These are phyloP conservation scores for Phialophora chinensis DNA, from an alignment of 2,329 filamentous ascomycete genomes.

Conservation along the genomic window DNA sequence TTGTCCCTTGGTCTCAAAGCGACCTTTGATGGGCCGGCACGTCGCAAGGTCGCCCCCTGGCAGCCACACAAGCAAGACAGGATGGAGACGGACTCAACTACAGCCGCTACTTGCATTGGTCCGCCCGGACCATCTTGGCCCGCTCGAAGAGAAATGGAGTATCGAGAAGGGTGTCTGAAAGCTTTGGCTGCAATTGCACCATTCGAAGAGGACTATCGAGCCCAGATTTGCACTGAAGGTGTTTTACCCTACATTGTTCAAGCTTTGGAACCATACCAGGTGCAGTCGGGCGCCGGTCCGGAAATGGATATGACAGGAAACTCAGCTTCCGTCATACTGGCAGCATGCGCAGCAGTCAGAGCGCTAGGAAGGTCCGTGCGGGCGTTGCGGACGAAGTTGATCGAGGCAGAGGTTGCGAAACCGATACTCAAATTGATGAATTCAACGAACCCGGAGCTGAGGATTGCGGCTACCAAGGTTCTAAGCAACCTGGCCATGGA, in stretches of 20 bases:
- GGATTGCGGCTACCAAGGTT: conserved; percentile 82
- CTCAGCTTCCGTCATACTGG: conserved; percentile 76
- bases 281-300: conserved; percentile 14
- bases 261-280: conserved; percentile 68
- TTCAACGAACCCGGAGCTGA: conserved; percentile 76
- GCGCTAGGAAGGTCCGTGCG: conserved; percentile 84
- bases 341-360: conserved; percentile 80
- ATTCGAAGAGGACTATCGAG: conserved; percentile 82
- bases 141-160: conserved; percentile 72
- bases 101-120: conserved; percentile 24
- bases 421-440: conserved; percentile 78
- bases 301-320: conserved; percentile 64
- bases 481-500: conserved; percentile 86
- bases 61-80: conserved; percentile 33
- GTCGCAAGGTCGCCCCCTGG: conserved; percentile 42
- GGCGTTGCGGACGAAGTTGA: conserved; percentile 81
- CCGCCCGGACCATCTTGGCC: conserved; percentile 64
- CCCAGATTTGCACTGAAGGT: conserved; percentile 81
- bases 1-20: conserved; percentile 69
- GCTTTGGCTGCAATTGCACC: conserved; percentile 82
- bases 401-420: conserved; percentile 80
- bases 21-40: conserved; percentile 65
- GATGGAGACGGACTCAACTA: conserved; percentile 11
- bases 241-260: conserved; percentile 81
- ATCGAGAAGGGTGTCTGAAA: conserved; percentile 76